Evolutionary conservation across 805 yeast species (phyloP).

Genomic region (Myxozyma kluyveri): DNA sequence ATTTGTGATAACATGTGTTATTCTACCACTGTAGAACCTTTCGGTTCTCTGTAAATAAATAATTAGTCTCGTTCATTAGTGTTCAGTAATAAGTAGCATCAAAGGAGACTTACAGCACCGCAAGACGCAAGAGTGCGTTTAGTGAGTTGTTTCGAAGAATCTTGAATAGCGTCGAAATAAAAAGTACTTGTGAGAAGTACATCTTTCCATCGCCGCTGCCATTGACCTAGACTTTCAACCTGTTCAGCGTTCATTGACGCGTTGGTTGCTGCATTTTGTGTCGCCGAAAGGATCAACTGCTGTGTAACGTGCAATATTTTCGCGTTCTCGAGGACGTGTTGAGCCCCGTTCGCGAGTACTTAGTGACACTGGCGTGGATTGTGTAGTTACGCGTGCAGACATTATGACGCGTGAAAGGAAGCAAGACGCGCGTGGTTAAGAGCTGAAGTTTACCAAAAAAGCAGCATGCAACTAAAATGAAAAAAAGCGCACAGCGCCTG

Average conservation of each 20-base stretch:
- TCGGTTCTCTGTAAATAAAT: slow-evolving; percentile 42
- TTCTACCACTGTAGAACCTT: slow-evolving; percentile 57
- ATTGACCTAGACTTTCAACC: slow-evolving; percentile 34
- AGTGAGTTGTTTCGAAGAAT: slow-evolving; percentile 32
- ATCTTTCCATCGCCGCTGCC: slow-evolving; percentile 66
- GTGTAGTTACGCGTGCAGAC: too few species aligned
- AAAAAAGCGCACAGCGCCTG: too few species aligned
- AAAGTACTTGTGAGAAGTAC: slow-evolving; percentile 59
- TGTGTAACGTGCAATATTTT: background rate
- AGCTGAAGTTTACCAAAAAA: too few species aligned
- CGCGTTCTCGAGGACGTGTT: slow-evolving; percentile 2
- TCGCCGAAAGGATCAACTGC: background rate
- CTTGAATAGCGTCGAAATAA: slow-evolving; percentile 56
- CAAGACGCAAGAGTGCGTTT: slow-evolving; percentile 33
- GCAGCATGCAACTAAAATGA: too few species aligned
- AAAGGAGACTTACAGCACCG: slow-evolving; percentile 36
- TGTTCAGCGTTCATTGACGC: too few species aligned
- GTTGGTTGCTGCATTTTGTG: background rate
- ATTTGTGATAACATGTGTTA: slow-evolving; percentile 75
- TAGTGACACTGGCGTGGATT: too few species aligned
- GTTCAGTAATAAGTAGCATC: too few species aligned
- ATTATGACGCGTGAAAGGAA: too few species aligned
- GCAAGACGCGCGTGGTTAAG: too few species aligned
- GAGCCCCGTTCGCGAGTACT: too few species aligned
- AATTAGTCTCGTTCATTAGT: slow-evolving; percentile 9